Evolutionary conservation across 176 grass and related monocot genomes (phyloP), one percentile per base, ranked within the genome.

Genomic region (Cenchrus purpureus): DNA sequence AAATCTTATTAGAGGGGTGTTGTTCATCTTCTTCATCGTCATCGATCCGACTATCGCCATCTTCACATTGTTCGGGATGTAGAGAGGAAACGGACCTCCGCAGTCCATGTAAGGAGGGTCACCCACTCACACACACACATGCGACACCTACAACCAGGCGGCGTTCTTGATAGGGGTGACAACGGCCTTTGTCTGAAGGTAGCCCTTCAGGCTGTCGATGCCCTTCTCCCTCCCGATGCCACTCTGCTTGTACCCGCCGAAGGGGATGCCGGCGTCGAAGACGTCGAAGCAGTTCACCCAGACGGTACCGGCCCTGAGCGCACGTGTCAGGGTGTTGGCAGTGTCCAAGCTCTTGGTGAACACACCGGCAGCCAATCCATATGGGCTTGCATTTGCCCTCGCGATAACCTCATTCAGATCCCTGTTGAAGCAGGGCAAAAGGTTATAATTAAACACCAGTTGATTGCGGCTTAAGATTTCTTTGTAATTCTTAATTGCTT

Each of bases 181-280:
- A 0, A 99, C 94, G 6, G 97, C 90, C 81, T 99, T 99, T 59
- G 94, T n/a, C 53, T 99, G 93, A 55, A 96, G 74, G 82, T 99
- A 99, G 90, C 89, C 91, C 88, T 92, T 99, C 19, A 99, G 88
- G 88, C 97, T 94, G 82, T 99, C 94, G 9, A 96, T 82, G 31
- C 97, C 97, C 86, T 96, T 99, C 90, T 96, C 97, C 82, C 97
- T 92, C 3, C 97, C 97, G 4, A 86, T 72, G 44, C 97, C 97
- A 0, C 97, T 99, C 97, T 92, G 92, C 82, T 99, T 99, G 91
- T 91, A 99, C 9, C 97, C 97, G 3, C 97, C 97, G 9, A 99
- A 96, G 15, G 97, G 97, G 73, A 99, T 99, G 1, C 90, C 76
- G 0, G 94, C 97, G 5, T 99, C 97, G 0, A 99, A 99, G 55